Evolutionary conservation across 148 eudicot genomes (phyloP).

Genomic region (Rhododendron henanense): DNA sequence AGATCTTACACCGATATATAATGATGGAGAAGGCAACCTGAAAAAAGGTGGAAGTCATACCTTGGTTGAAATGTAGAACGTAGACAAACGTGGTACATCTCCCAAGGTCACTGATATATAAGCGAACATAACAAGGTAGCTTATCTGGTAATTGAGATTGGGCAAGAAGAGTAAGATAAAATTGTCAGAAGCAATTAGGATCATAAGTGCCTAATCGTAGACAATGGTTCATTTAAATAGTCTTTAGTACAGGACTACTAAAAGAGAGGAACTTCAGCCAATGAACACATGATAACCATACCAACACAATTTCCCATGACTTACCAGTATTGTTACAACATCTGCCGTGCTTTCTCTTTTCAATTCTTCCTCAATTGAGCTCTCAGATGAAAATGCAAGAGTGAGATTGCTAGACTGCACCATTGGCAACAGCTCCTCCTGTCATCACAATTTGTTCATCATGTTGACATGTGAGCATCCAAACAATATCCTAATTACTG

Average conservation of each 20-base stretch:
- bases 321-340: conserved; percentile 82
- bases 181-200: conserved; percentile 1
- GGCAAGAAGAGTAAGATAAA: neutral
- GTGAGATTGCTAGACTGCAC: conserved; percentile 78
- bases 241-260: neutral
- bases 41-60: conserved; percentile 36
- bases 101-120: conserved; percentile 96
- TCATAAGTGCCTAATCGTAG: neutral
- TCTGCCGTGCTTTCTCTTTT: conserved; percentile 99
- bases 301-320: conserved; percentile 10
- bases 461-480: neutral
- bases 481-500: neutral
- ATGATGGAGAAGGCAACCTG: neutral
- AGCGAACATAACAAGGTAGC: conserved; percentile 99
- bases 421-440: conserved; percentile 88
- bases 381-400: conserved; percentile 90
- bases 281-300: neutral
- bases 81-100: conserved; percentile 67
- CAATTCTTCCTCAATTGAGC: conserved; percentile 95
- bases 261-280: conserved; percentile 1
- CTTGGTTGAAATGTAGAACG: conserved; percentile 77
- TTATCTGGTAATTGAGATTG: conserved; percentile 53
- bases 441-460: conserved; percentile 19
- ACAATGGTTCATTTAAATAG: neutral
- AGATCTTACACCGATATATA: neutral